phyloP scores from a whole-genome alignment of 2,329 filamentous ascomycete genomes.

The Xylaria arbuscula region DNA sequence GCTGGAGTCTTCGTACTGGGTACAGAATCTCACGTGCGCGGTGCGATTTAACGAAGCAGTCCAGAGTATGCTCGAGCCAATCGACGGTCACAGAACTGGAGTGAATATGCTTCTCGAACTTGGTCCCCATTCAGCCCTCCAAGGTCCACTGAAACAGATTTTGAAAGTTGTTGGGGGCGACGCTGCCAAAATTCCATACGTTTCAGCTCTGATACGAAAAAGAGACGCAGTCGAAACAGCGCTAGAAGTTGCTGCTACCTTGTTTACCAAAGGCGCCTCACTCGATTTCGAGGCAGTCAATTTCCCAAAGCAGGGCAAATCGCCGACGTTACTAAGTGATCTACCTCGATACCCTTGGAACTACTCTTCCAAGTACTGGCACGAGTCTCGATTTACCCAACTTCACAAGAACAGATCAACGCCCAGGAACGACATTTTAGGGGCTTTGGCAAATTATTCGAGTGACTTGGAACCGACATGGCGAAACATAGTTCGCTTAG shows the following conservation, averaged over 20 bases:
- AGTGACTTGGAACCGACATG: constrained; percentile 60
- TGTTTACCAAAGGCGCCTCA: constrained; percentile 59
- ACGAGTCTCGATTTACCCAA: constrained; percentile 58
- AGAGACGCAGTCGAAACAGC: constrained; percentile 60
- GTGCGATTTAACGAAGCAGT: constrained; percentile 55
- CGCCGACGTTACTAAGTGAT: constrained; percentile 55
- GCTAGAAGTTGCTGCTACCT: constrained; percentile 56
- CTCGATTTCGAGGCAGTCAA: constrained; percentile 61
- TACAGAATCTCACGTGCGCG: constrained; percentile 55
- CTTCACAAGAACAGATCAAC: constrained; percentile 56
- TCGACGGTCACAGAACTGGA: constrained; percentile 52
- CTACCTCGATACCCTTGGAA: constrained; percentile 62
- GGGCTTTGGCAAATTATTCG: constrained; percentile 57
- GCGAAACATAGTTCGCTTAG: constrained; percentile 60
- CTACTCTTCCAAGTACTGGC: constrained; percentile 59
- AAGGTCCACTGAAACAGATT: constrained; percentile 63
- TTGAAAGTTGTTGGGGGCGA: constrained; percentile 57
- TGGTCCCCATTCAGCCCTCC: constrained; percentile 61
- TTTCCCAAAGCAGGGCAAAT: constrained; percentile 53
- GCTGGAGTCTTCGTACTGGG: constrained; percentile 58
- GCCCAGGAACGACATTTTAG: constrained; percentile 59
- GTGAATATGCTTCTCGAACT: constrained; percentile 61
- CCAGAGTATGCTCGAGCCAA: constrained; percentile 54
- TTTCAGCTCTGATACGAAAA: constrained; percentile 62
- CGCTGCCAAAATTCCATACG: constrained; percentile 57